Evolutionary conservation across 2,329 filamentous ascomycete genomes (phyloP), one percentile per base, ranked within the genome.

Genomic region (Nemania serpens): DNA sequence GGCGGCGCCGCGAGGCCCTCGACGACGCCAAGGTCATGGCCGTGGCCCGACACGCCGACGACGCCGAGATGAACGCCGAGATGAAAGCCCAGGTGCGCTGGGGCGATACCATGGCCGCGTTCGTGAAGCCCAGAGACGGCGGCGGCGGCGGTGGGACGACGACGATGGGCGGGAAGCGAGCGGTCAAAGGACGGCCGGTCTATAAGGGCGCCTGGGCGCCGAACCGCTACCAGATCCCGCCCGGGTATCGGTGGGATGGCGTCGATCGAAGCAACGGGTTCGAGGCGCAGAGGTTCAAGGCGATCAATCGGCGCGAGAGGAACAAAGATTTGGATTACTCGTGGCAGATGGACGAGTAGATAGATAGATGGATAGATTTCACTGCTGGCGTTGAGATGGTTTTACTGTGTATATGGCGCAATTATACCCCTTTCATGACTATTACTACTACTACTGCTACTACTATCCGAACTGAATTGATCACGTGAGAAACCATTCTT

Each of bases 181-280:
- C 70, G 43, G 69, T 74, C 10, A 79, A 76, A 58, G 75, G 77
- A 13, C 86, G 84, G 66, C 91, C 89, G 3, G 74, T 90, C 4
- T 99, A 98, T 74, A 79, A 87, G 62, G 95, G 94, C 0, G 84
- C 88, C 0, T 91, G 90, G 58, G 84, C 91, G 71, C 95, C 95
- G 46, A 99, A 99, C 81, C 84, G 95, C 18, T 98, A 98, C 78
- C 91, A 91, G 1, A 98, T 99, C 63, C 83, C 89, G 62, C 95
- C 95, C 0, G 96, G 95, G 0, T 92, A 96, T 78, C 82, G 91
- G 66, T 99, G 95, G 95, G 95, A 99, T 80, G 95, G 96, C 5
- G 95, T 99, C 17, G 95, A 99, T 80, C 83, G 95, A 66, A 84
- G 91, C 18, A 99, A 92, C 77, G 94, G 94, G 0, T 98, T 97